Conservation (phyloP, 148 eudicot genomes). For the Talinum fruticosum region DNA sequence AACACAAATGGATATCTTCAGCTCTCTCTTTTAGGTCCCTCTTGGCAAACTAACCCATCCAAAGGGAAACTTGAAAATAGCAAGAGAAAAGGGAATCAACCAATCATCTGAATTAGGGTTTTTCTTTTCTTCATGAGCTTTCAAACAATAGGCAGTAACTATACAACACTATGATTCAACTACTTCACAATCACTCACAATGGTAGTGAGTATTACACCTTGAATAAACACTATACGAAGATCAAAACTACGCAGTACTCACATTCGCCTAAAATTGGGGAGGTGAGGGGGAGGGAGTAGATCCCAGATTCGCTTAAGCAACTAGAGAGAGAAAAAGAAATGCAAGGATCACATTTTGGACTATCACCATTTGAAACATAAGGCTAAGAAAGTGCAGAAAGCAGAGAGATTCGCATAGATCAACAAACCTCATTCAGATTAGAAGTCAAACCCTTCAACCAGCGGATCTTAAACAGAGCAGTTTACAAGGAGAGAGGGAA, state of each 20-base stretch:
- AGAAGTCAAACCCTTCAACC: background rate
- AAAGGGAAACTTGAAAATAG: too few relatives aligned
- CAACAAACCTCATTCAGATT: background rate
- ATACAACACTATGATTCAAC: background rate
- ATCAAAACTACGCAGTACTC: background rate
- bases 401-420: background rate
- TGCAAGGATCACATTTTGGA: background rate
- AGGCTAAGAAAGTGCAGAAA: background rate
- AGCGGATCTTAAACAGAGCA: constrained; percentile 7
- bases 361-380: background rate
- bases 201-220: background rate
- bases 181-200: background rate
- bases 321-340: background rate
- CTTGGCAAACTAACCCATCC: too few relatives aligned
- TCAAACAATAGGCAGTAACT: background rate
- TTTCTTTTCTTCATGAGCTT: background rate
- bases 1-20: background rate
- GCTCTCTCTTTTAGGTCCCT: too few relatives aligned
- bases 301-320: constrained; percentile 1
- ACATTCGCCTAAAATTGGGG: background rate
- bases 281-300: background rate
- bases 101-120: background rate
- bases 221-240: background rate
- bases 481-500: background rate
- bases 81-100: background rate